Conservation (phyloP, 2,329 filamentous ascomycete species). For the Fusarium chlamydosporum region DNA sequence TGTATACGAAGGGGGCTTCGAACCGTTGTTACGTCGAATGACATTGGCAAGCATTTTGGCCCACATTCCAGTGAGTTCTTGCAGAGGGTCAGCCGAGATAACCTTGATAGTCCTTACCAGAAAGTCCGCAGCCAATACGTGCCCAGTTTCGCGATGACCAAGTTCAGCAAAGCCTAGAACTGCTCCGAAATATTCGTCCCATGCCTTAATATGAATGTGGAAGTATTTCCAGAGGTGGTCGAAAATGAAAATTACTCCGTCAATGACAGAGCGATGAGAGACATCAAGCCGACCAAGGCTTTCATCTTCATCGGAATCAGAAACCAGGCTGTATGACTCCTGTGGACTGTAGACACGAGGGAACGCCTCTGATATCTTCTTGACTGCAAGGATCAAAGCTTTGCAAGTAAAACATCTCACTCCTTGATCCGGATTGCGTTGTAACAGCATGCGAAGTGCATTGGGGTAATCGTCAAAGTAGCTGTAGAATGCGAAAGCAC, state of each 20-base stretch:
- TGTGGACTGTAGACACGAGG: slow-evolving; percentile 63
- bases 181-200: slow-evolving; percentile 83
- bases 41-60: slow-evolving; percentile 67
- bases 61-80: slow-evolving; percentile 69
- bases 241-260: slow-evolving; percentile 63
- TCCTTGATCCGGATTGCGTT: slow-evolving; percentile 69
- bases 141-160: slow-evolving; percentile 69
- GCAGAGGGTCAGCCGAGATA: slow-evolving; percentile 69
- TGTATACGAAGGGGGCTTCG: slow-evolving; percentile 68
- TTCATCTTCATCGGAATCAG: slow-evolving; percentile 53
- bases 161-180: slow-evolving; percentile 75
- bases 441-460: slow-evolving; percentile 74
- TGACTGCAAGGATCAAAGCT: slow-evolving; percentile 67
- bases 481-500: slow-evolving; percentile 70
- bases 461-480: slow-evolving; percentile 71
- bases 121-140: slow-evolving; percentile 73
- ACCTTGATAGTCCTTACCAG: slow-evolving; percentile 71
- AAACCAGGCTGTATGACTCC: slow-evolving; percentile 15
- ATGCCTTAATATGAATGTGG: slow-evolving; percentile 73
- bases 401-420: slow-evolving; percentile 68
- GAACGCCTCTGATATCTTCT: slow-evolving; percentile 64
- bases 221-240: slow-evolving; percentile 73
- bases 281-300: slow-evolving; percentile 15
- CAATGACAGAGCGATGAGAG: slow-evolving; percentile 51
- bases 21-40: slow-evolving; percentile 62